Percentiles rank a stretch among this genome's conserved stretches.
Evolutionary conservation across 2,329 filamentous ascomycete species (phyloP).

Genomic region (Pseudocercospora crystallina): DNA sequence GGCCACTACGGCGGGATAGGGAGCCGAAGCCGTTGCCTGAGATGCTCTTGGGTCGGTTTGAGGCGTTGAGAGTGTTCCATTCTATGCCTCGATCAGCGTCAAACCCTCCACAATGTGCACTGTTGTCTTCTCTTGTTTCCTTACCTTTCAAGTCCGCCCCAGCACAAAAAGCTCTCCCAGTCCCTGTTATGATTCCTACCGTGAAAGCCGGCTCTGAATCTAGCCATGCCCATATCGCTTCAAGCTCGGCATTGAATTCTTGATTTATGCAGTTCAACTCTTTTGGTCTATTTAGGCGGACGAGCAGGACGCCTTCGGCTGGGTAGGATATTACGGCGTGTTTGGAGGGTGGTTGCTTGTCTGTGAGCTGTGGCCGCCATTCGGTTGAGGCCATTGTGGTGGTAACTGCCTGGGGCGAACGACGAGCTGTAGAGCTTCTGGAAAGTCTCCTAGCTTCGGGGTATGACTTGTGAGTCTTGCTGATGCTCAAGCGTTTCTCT

Average conservation of each 20-base stretch:
- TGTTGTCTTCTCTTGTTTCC: background rate
- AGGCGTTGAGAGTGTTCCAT: constrained; percentile 35
- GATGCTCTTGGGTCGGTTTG: constrained; percentile 25
- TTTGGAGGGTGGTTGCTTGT: constrained; percentile 25
- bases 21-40: constrained; percentile 61
- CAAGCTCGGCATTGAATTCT: constrained; percentile 33
- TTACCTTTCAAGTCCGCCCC: constrained; percentile 39
- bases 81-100: constrained; percentile 22
- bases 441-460: too few relatives aligned
- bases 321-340: constrained; percentile 34
- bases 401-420: too few relatives aligned
- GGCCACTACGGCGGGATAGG: constrained; percentile 64
- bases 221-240: constrained; percentile 35
- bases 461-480: too few relatives aligned
- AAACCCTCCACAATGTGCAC: background rate
- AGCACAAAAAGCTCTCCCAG: constrained; percentile 37
- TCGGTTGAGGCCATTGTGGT: constrained; percentile 18
- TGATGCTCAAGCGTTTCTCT: too few relatives aligned
- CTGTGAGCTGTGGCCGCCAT: constrained; percentile 24
- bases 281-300: constrained; percentile 36
- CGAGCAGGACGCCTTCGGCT: constrained; percentile 33
- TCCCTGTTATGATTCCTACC: constrained; percentile 38
- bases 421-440: too few relatives aligned
- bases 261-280: constrained; percentile 38
- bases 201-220: constrained; percentile 34